Evolutionary conservation across 768 basidiomycete genomes (phyloP).

Genomic region (Suillus brevipes): DNA sequence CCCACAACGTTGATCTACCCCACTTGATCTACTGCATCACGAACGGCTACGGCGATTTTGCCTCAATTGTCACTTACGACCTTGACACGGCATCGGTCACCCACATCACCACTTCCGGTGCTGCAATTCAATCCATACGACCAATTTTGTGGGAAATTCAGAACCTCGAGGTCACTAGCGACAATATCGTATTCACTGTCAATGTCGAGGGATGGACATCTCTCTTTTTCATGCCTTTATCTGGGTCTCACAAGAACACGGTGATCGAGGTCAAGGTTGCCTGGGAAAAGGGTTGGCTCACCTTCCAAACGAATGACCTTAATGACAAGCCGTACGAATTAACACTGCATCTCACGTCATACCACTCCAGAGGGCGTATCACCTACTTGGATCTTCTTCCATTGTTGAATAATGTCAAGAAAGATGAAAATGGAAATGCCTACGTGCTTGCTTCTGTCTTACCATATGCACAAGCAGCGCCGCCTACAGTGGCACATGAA

Average conservation of each 20-base stretch:
- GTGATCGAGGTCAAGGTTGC: conserved; percentile 34
- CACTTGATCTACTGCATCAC: conserved; percentile 36
- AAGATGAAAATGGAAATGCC: conserved; percentile 23
- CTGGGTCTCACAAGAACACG: conserved; percentile 26
- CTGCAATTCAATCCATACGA: conserved; percentile 30
- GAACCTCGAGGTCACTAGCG: conserved; percentile 25
- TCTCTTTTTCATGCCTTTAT: conserved; percentile 32
- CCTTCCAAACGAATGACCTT: conserved; percentile 30
- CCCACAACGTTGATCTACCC: conserved; percentile 29
- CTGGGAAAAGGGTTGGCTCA: conserved; percentile 34
- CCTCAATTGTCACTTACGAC: conserved; percentile 37
- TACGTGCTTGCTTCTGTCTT: conserved; percentile 30
- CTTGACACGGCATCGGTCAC: conserved; percentile 27
- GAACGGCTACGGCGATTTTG: conserved; percentile 41
- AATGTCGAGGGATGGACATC: conserved; percentile 42
- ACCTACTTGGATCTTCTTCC: conserved; percentile 33
- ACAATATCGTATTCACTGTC: conserved; percentile 34
- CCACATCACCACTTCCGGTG: conserved; percentile 40
- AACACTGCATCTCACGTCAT: conserved; percentile 31
- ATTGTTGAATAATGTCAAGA: conserved; percentile 19
- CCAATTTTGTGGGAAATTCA: conserved; percentile 38
- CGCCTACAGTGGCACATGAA: conserved; percentile 26
- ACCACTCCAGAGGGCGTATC: conserved; percentile 26
- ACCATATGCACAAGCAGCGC: conserved; percentile 36
- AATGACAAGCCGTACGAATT: conserved; percentile 38